These are phyloP conservation scores for Daldinia childiae DNA, from an alignment of 495 filamentous ascomycete species.

Conservation along the genomic window DNA sequence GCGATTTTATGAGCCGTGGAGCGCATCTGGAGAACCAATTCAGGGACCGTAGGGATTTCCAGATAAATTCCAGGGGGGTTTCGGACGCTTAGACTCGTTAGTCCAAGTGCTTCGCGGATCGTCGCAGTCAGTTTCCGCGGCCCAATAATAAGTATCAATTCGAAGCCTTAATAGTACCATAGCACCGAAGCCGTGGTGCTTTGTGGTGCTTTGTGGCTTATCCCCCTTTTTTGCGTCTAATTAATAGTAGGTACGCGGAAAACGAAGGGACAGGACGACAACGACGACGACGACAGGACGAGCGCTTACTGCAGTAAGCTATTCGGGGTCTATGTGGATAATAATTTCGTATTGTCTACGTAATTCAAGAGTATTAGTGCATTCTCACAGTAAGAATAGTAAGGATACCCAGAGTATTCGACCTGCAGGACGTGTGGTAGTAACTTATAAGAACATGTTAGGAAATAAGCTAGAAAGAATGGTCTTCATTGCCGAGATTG, in stretches of 20 bases:
- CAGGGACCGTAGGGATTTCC: constrained; percentile 14
- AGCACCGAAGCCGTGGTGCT: constrained; percentile 3
- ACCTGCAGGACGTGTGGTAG: background rate
- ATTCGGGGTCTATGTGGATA: background rate
- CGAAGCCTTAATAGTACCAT: constrained; percentile 20
- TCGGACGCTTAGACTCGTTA: constrained; percentile 17
- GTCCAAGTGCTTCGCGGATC: constrained; percentile 23
- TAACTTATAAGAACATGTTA: constrained; percentile 11
- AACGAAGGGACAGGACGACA: background rate
- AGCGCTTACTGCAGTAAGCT: background rate
- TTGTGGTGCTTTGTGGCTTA: background rate
- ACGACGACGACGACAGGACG: no score
- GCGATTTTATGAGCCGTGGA: constrained; percentile 28
- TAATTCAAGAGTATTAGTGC: constrained; percentile 4
- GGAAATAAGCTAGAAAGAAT: constrained; percentile 26
- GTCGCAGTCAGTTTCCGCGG: constrained; percentile 29
- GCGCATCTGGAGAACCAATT: constrained; percentile 34
- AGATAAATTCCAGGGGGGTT: constrained; percentile 15
- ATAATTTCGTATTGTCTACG: constrained; percentile 6
- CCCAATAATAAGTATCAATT: constrained; percentile 26
- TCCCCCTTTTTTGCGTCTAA: background rate
- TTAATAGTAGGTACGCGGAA: background rate
- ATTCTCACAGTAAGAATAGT: constrained; percentile 1
- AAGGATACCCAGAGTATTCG: background rate
- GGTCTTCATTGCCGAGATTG: constrained; percentile 33